Percentiles rank a stretch among this genome's conserved stretches.
These are phyloP conservation scores for Epichloe hybrida DNA, from an alignment of 2,329 filamentous ascomycete genomes.

Conservation along the genomic window DNA sequence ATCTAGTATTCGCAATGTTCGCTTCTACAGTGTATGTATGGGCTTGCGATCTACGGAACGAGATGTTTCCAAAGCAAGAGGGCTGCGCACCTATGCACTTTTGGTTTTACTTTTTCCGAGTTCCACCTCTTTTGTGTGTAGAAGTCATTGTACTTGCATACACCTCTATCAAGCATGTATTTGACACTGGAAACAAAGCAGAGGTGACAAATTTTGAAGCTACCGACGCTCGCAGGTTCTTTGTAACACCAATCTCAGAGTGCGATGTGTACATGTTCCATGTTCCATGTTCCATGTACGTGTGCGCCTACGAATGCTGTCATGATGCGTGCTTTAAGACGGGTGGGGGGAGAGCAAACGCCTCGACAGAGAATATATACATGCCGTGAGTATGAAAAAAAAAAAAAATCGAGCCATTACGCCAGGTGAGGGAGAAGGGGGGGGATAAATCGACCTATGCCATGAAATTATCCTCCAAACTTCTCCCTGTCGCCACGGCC, in stretches of 20 bases:
- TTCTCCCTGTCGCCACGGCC: constrained; percentile 9
- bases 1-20: not conserved
- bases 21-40: not conserved
- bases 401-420: not conserved
- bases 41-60: not conserved
- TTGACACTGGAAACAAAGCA: no score
- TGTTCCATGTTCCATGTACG: no score
- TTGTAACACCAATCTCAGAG: no score
- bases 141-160: no score
- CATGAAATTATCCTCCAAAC: constrained; percentile 33
- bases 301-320: no score
- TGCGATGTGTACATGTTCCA: no score
- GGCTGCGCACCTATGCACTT: no score
- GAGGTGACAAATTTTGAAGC: no score
- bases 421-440: no score
- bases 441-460: constrained; percentile 13
- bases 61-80: not conserved
- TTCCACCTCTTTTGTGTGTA: not conserved
- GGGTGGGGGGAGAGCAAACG: not conserved
- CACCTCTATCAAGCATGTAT: no score
- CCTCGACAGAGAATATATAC: not conserved
- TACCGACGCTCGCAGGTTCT: no score
- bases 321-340: not conserved
- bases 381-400: not conserved
- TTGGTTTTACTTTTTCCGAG: not conserved